Base-by-base conservation (phyloP, 2,329 filamentous ascomycete genomes). In the Penicillium sp. region DNA sequence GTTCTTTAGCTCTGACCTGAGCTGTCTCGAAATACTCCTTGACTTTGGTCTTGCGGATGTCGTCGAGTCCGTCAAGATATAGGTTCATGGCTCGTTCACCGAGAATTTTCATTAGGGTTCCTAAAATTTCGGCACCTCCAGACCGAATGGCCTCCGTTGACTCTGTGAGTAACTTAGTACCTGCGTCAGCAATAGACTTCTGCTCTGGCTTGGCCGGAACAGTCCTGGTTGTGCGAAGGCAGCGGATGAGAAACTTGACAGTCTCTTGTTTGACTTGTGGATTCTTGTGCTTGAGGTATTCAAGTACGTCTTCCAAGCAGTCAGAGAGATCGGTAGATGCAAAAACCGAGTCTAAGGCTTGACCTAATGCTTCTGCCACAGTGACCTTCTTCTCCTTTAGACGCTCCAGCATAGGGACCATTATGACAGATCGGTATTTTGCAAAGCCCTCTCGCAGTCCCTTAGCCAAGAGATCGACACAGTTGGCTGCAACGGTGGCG, bases 71-170 rank as follows among this genome's bases (percentile, higher is more conserved):
- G 60, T 97, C 93, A 14, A 99, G 78, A 71, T 96, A 90, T 8
- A 91, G 89, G 39, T 89, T 91, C 94, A 99, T 99, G 48, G 90
- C 90, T 53, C 94, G 86, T 74, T 99, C 95, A 37, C 94, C 93
- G 78, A 97, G 90, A 51, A 99, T 97, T 78, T 97, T 99, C 94
- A 97, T 97, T 46, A 99, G 75, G 0, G 92, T 96, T 60, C 95
- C 94, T 3, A 99, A 79, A 29, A 94, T 87, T 73, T 99, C 94
- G 13, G 92, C 92, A 71, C 92, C 94, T 26, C 91, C 92, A 45
- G 93, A 88, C 75, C 94, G 86, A 55, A 96, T 85, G 3, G 83
- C 87, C 65, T 95, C 92, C 63, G 87, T 92, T 0, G 91, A 93
- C 71, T 99, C 94, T 0, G 92, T 88, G 14, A 99, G 81, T 7